A percentile compares a stretch with the other conserved stretches of the same genome.
These are phyloP conservation scores for Tillandsia leiboldiana DNA, from an alignment of 176 grass and related monocot species.

Conservation along the genomic window DNA sequence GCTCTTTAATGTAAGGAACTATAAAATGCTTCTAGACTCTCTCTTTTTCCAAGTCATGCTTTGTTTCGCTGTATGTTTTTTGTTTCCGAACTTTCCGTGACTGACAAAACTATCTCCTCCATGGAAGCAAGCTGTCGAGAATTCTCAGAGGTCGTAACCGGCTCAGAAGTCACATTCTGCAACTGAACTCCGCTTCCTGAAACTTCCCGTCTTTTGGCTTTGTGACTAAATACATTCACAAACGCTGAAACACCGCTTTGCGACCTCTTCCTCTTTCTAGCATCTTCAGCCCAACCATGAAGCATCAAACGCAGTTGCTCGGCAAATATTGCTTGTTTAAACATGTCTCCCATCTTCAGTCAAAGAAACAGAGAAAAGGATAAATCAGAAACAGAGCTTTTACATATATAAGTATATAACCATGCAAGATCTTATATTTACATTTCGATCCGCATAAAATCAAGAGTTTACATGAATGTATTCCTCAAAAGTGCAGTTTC, in stretches of 20 bases:
- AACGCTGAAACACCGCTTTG: neutral
- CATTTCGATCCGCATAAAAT: too few relatives aligned
- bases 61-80: neutral
- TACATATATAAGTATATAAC: too few relatives aligned
- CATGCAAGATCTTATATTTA: too few relatives aligned
- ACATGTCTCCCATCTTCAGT: slow-evolving; percentile 23
- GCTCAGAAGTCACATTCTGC: neutral
- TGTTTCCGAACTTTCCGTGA: neutral
- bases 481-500: too few relatives aligned
- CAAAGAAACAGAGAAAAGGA: neutral
- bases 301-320: neutral
- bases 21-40: neutral
- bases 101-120: neutral
- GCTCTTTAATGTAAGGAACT: neutral
- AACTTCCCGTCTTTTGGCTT: neutral
- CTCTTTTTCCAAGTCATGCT: neutral
- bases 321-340: slow-evolving; percentile 16
- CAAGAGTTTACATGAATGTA: too few relatives aligned
- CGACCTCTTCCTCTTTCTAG: slow-evolving; percentile 7
- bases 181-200: neutral
- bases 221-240: neutral
- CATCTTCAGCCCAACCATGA: slow-evolving; percentile 11
- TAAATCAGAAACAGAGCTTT: neutral
- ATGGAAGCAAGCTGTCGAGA: neutral
- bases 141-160: neutral